Evolutionary conservation across 2,329 filamentous ascomycete genomes (phyloP), one percentile per base, ranked within the genome.

Genomic region (Aspergillus brunneoviolaceus): DNA sequence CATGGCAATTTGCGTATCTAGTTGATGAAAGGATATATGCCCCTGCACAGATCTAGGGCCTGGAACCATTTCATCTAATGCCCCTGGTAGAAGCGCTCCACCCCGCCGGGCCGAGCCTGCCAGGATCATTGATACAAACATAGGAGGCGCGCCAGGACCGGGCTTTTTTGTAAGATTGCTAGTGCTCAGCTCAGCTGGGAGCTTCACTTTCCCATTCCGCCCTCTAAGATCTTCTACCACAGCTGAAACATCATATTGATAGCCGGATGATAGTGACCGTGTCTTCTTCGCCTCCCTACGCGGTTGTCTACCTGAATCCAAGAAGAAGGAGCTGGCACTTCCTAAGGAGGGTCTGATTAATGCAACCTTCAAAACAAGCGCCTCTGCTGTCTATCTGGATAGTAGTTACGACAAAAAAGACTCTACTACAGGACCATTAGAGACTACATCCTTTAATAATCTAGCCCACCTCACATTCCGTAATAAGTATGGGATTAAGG

Each of bases 281-380:
- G 29, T 64, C 60, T 58, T 64, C 49, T 62, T 64, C 48, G 51
- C 57, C 62, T 60, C 57, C 57, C 55, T 64, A 21, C 47, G 57
- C 51, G 57, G 57, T 19, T 39, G 60, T 51, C 49, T 62, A 31
- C 55, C 62, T 50, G 42, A 60, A 54, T 62, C 55, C 31, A 64
- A 55, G 16, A 63, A 62, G 49, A 60, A 59, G 48, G 59, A 62
- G 33, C 62, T 62, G 10, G 57, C 14, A 54, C 55, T 64, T 54
- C 19, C 39, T 12, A 51, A 62, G 5, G 49, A 64, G 55, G 57
- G 62, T 49, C 60, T 62, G 11, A 35, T 62, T 21, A 42, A 64
- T 60, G 57, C 55, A 21, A 64, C 57, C 55, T 51, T 60, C 12
- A 39, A 11, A 14, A 55, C 62, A 52, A 64, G 62, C 60, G 9